Base-by-base conservation (phyloP, 345 rosid species). In the Euphorbia tirucalli region DNA sequence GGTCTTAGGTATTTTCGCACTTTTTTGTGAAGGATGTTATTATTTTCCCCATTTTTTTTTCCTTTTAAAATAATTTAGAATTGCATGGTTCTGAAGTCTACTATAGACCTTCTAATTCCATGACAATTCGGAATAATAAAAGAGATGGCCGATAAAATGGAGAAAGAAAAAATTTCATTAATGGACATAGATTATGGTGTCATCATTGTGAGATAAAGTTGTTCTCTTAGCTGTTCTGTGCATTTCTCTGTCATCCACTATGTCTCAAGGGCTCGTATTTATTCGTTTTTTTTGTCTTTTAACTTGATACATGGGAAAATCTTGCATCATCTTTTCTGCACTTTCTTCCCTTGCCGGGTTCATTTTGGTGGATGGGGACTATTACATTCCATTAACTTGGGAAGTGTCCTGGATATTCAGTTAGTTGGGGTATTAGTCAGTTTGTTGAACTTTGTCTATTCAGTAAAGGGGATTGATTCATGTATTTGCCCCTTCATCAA, bases 1-100 rank as follows among this genome's bases (percentile, higher is more conserved):
- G 78, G 92, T 95, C 73, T 73, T 95, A 80, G 97, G 99, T 95
- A 90, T 71, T 66, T 72, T 61, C 43, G 56, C n/a, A n/a, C 65
- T 41, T 7, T 10, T 21, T 39, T 65, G 7, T 24, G 65, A 7
- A 10, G 32, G 22, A 43, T 22, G 49, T 62, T n/a, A 25, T 73
- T 21, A 7, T 21, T 37, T 44, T 24, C 18, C 9, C 6, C 7
- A 1, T 22, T 2, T 6, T 14, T 2, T 35, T 35, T 11, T 68
- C 5, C n/a, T 13, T 21, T 67, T 13, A 10, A 21, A 68, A n/a
- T 50, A n/a, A 37, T 15, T 5, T 46, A 65, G n/a, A 18, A 24
- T 49, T 11, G 24, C 10, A 7, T 0, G n/a, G n/a, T 3, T 5
- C n/a, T 1, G n/a, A n/a, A n/a, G n/a, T n/a, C n/a, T 28, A 31